phyloP scores from a whole-genome alignment of 768 basidiomycete genomes.

The Lentinula sp. region DNA sequence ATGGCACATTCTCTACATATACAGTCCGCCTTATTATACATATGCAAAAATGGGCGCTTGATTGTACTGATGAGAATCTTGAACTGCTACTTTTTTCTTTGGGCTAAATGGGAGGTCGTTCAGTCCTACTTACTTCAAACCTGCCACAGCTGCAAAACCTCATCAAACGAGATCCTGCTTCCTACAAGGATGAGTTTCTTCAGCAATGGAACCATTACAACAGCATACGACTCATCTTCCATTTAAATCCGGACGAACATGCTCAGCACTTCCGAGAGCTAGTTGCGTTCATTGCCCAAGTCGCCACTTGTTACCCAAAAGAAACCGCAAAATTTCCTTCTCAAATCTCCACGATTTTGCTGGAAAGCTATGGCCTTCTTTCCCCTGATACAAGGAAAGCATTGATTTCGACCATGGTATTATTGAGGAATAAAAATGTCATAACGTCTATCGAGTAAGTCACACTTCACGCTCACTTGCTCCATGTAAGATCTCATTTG shows the following conservation, averaged over 20 bases:
- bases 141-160: conserved; percentile 95
- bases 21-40: too few species aligned
- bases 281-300: conserved; percentile 87
- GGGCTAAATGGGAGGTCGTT: conserved; percentile 37
- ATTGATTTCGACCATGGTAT: conserved; percentile 86
- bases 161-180: conserved; percentile 87
- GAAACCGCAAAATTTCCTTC: conserved; percentile 84
- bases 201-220: conserved; percentile 97
- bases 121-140: conserved; percentile 78
- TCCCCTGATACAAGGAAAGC: conserved; percentile 78
- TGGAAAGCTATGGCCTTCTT: conserved; percentile 71
- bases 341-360: conserved; percentile 71
- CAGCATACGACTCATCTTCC: conserved; percentile 80
- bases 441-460: conserved; percentile 89
- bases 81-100: background rate
- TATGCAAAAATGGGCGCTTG: background rate
- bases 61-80: background rate
- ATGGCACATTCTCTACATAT: background rate
- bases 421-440: conserved; percentile 89
- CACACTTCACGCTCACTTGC: background rate
- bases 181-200: conserved; percentile 92
- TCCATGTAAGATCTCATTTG: background rate
- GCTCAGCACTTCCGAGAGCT: conserved; percentile 82
- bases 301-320: conserved; percentile 90
- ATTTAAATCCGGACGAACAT: conserved; percentile 77